Evolutionary conservation across 2,329 filamentous ascomycete species (phyloP), one percentile per base, ranked within the genome.

Genomic region (Botrytis medusae): DNA sequence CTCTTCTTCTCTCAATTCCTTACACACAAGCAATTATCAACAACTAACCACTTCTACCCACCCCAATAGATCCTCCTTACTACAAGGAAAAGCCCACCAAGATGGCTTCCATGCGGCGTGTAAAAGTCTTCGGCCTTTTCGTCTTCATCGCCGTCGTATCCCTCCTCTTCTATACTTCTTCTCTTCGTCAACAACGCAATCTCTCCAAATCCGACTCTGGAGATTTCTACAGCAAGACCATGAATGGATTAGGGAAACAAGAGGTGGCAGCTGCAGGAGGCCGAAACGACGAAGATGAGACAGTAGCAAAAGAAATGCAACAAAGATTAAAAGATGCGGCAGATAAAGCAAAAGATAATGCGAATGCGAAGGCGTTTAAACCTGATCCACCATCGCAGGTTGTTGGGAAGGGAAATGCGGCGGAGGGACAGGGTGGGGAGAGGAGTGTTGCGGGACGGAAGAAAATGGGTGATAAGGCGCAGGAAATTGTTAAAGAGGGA

Each of bases 121-220:
- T 93, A 78, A 90, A 91, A 80, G 84, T 92, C 77, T 84, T 94
- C 72, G 84, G 89, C 76, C 84, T 95, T 79, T 85, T 91, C 73
- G 85, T 90, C 72, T 77, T 94, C 77, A 85, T 90, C 76, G 85
- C 88, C 74, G 83, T 95, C 74, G 83, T 95, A 77, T 86, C 91
- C 63, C 84, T 92, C 72, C 85, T 97, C 77, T 94, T 95, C 84
- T 91, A 93, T 81, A 91, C 91, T 32, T 87, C 87, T n/a, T 86
- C 86, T 67, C 84, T 88, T 70, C 86, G 87, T 73, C 84, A 87
- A 68, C 57, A 67, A 84, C 85, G 48, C 82, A 84, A 74, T 18
- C 74, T 84, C 84, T 65, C 86, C n/a, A 57, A 57, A 83, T 61
- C 86, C 87, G 78, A 77, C 80, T 78, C 85, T 2, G 83, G 85